Evolutionary conservation across 2,329 filamentous ascomycete genomes (phyloP).

Genomic region (Cucurbitaria berberidis): DNA sequence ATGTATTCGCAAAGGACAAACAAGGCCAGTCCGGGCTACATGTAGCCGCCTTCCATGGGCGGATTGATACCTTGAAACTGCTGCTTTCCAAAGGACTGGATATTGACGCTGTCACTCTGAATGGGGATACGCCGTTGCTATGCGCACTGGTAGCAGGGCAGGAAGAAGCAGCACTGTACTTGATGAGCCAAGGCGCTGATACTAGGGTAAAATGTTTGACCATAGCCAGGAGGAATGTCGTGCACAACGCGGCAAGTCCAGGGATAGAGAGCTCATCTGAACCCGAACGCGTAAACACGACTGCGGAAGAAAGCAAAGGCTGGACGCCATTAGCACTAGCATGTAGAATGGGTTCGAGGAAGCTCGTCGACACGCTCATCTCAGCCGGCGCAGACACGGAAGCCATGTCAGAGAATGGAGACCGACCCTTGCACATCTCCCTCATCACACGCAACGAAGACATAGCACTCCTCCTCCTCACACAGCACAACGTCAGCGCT

Average conservation of each 20-base stretch:
- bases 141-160: slow-evolving; percentile 16
- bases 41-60: slow-evolving; percentile 20
- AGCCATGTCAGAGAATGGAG: too few relatives aligned
- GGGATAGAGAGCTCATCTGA: too few relatives aligned
- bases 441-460: slow-evolving; percentile 16
- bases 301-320: slow-evolving; percentile 11
- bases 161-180: slow-evolving; percentile 15
- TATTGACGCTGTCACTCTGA: slow-evolving; percentile 14
- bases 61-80: slow-evolving; percentile 8
- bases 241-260: too few relatives aligned
- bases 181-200: slow-evolving; percentile 17
- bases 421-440: slow-evolving; percentile 23
- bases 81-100: slow-evolving; percentile 11
- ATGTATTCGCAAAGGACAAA: slow-evolving; percentile 15
- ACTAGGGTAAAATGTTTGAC: slow-evolving; percentile 4
- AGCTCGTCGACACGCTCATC: slow-evolving; percentile 20
- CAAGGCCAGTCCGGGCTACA: slow-evolving; percentile 14
- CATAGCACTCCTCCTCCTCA: slow-evolving; percentile 13
- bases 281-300: too few relatives aligned
- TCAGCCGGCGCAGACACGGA: slow-evolving; percentile 25
- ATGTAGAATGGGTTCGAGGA: slow-evolving; percentile 12
- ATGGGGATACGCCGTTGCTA: slow-evolving; percentile 23
- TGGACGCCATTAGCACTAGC: slow-evolving; percentile 18
- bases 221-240: slow-evolving; percentile 8
- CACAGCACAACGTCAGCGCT: slow-evolving; percentile 3